Evolutionary conservation across 1,284 basidiomycete genomes (phyloP), one percentile per base, ranked within the genome.

Genomic region (Sporisorium sorghi): DNA sequence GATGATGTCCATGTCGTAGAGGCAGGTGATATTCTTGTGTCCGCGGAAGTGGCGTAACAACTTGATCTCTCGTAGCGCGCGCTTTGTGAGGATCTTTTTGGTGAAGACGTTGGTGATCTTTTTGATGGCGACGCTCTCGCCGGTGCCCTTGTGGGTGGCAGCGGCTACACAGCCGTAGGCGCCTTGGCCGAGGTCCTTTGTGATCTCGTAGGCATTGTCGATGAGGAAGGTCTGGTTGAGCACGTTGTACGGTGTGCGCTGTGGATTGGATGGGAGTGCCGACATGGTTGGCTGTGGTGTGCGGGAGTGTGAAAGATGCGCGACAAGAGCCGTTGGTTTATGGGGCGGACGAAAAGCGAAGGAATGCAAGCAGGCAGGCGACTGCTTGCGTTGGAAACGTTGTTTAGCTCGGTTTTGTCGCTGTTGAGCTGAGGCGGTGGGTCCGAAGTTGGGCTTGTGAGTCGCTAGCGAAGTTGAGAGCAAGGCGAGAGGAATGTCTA

Each of bases 21-120:
- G 75, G 49, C 82, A 84, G 24, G 83, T 84, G 61, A 84, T 84
- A 75, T 84, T 84, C 66, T 83, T 83, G 72, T 84, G 83, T n/a
- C 82, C 80, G 5, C 83, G 73, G 50, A 84, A 83, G 46, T 84
- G 83, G 17, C 81, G 71, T 23, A 84, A 54, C 11, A 84, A 66
- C 75, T 84, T 84, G 73, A 84, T 83, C 57, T 84, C 83, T 33
- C 83, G 70, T 40, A 84, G 68, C 8, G 82, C 82, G 15, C 83
- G 70, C 62, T 84, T 84, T 12, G 83, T 82, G 44, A 84, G 70
- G 49, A 84, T 84, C 48, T 79, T 70, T 66, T 84, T 84, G 53
- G 66, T 77, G 35, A 84, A 84, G 47, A 84, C 76, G 50, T 82
- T 83, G 32, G 81, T 83, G 56, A 84, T 80, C 59, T 81, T 79